Conservation (phyloP, 2,329 filamentous ascomycete species). For the Colletotrichum zoysiae region DNA sequence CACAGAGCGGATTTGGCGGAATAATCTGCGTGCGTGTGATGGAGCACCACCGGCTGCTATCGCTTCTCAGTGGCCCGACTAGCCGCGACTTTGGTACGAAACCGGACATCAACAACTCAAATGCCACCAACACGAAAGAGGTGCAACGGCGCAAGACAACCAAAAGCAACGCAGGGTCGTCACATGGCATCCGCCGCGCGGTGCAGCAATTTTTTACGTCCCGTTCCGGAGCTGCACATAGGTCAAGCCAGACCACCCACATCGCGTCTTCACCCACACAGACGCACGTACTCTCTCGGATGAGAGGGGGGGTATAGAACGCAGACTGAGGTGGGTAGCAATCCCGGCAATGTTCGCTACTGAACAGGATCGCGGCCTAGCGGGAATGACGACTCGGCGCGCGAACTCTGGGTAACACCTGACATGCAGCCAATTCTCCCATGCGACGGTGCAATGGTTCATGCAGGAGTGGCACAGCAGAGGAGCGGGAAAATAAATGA, state of each 20-base stretch:
- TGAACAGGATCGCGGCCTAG: constrained; percentile 16
- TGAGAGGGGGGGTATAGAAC: constrained; percentile 20
- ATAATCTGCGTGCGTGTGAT: constrained; percentile 26
- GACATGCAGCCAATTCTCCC: constrained; percentile 37
- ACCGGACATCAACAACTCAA: constrained; percentile 7
- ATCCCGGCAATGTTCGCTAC: constrained; percentile 33
- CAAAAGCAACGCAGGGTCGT: constrained; percentile 31
- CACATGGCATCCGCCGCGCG: constrained; percentile 33
- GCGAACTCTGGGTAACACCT: constrained; percentile 31
- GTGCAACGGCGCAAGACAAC: constrained; percentile 35
- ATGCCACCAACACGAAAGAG: constrained; percentile 24
- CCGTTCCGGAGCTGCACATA: constrained; percentile 36
- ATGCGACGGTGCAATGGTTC: constrained; percentile 36
- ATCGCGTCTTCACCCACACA: constrained; percentile 1
- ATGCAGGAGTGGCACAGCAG: constrained; percentile 39
- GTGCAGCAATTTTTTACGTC: constrained; percentile 36
- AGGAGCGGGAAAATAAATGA: constrained; percentile 27
- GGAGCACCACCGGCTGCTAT: constrained; percentile 17
- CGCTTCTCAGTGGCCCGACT: constrained; percentile 37
- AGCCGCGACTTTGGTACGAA: constrained; percentile 33
- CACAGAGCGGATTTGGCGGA: constrained; percentile 28
- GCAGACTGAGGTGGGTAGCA: constrained; percentile 37
- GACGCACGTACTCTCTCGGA: background rate
- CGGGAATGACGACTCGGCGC: constrained; percentile 18
- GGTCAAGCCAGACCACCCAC: constrained; percentile 16